phyloP scores from a whole-genome alignment of 495 filamentous ascomycete species.

The Penicillium odoratum region DNA sequence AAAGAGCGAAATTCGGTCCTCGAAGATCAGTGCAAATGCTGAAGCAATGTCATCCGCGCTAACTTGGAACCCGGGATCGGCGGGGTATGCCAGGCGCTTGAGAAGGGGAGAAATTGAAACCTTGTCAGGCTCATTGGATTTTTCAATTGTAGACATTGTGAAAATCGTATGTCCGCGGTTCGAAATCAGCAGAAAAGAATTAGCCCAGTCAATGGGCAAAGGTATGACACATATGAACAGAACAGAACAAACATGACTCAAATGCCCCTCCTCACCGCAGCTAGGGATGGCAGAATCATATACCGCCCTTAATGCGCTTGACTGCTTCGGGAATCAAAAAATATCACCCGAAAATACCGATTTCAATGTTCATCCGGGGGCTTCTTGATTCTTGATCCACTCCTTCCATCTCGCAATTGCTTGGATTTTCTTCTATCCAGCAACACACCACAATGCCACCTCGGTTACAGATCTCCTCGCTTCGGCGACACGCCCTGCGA shows the following conservation, averaged over 20 bases:
- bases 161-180: too few species aligned
- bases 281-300: conserved; percentile 18
- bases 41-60: conserved; percentile 79
- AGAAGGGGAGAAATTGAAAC: conserved; percentile 81
- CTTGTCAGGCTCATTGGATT: conserved; percentile 31
- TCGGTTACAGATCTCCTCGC: conserved; percentile 40
- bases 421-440: conserved; percentile 3
- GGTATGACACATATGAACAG: neutral
- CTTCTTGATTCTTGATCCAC: conserved; percentile 20
- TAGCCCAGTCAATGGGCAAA: conserved; percentile 1
- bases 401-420: conserved; percentile 16
- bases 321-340: conserved; percentile 25
- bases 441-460: conserved; percentile 44
- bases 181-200: neutral
- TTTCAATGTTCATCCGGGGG: conserved; percentile 4
- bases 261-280: conserved; percentile 18
- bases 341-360: conserved; percentile 26
- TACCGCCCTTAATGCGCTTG: conserved; percentile 19
- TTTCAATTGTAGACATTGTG: conserved; percentile 10
- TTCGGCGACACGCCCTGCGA: conserved; percentile 35
- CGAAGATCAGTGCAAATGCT: conserved; percentile 86
- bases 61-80: conserved; percentile 52
- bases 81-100: conserved; percentile 71
- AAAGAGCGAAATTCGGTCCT: conserved; percentile 74
- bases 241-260: conserved; percentile 12